Evolutionary conservation across 2,329 filamentous ascomycete species (phyloP).

Genomic region (Onygena corvina): DNA sequence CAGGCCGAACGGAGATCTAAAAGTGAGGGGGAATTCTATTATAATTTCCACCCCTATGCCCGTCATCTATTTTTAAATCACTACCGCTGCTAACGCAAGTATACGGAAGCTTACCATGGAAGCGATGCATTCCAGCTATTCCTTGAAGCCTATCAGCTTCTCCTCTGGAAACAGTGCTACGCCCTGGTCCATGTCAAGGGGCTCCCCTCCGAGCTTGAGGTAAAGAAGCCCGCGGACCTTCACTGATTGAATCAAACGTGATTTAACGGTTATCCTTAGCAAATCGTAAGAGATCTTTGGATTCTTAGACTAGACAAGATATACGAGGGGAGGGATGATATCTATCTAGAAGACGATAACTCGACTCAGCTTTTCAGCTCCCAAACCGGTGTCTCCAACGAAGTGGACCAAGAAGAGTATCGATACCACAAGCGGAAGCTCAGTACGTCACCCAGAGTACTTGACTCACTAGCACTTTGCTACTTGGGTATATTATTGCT

Average conservation of each 20-base stretch:
- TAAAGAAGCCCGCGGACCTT: slow-evolving; percentile 20
- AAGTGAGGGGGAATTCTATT: slow-evolving; percentile 26
- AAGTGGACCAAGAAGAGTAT: slow-evolving; percentile 25
- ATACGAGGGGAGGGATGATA: slow-evolving; percentile 34
- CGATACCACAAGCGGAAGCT: slow-evolving; percentile 26
- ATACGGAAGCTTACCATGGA: slow-evolving; percentile 42
- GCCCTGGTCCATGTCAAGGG: slow-evolving; percentile 58
- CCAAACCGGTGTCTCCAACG: slow-evolving; percentile 41
- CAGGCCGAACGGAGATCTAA: slow-evolving; percentile 41
- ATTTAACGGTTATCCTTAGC: slow-evolving; percentile 21
- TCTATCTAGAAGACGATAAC: slow-evolving; percentile 22
- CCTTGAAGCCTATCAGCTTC: slow-evolving; percentile 69
- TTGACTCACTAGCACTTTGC: slow-evolving; percentile 65
- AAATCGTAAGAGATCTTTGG: slow-evolving; percentile 75
- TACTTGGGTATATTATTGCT: slow-evolving; percentile 69
- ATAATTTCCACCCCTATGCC: slow-evolving; percentile 9
- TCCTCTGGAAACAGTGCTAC: slow-evolving; percentile 68
- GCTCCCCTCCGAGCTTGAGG: slow-evolving; percentile 63
- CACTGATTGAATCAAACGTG: background rate
- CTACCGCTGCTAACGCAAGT: background rate
- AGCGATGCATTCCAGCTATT: slow-evolving; percentile 63
- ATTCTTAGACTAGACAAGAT: slow-evolving; percentile 55
- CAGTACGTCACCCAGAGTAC: slow-evolving; percentile 48
- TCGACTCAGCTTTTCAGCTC: slow-evolving; percentile 48
- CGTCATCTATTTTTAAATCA: background rate